Evolutionary conservation across 2,329 filamentous ascomycete genomes (phyloP).

Genomic region (Penicillium palitans): DNA sequence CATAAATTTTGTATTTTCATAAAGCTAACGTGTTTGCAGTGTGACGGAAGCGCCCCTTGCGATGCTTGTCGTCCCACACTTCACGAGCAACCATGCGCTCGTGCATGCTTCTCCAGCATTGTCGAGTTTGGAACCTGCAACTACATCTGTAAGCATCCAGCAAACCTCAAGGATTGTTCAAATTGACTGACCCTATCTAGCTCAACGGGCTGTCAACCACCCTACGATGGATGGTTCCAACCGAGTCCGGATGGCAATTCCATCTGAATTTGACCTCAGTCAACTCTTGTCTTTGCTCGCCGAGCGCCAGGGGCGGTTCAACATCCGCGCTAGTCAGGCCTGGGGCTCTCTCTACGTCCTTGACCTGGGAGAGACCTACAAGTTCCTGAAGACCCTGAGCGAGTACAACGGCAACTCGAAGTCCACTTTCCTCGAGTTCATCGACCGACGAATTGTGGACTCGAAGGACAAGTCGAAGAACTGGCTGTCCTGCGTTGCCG

Average conservation of each 20-base stretch:
- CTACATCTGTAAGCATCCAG: slow-evolving; percentile 43
- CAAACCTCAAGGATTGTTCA: background rate
- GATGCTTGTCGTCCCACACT: slow-evolving; percentile 45
- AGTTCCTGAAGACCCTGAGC: slow-evolving; percentile 41
- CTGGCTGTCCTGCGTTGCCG: slow-evolving; percentile 44
- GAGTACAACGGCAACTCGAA: slow-evolving; percentile 41
- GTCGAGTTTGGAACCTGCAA: slow-evolving; percentile 49
- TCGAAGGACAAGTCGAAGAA: slow-evolving; percentile 49
- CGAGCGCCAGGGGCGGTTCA: slow-evolving; percentile 44
- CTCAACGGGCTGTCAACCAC: slow-evolving; percentile 47
- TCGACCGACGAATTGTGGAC: slow-evolving; percentile 46
- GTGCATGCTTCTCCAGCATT: slow-evolving; percentile 47
- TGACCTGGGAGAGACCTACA: slow-evolving; percentile 44
- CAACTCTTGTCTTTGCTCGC: slow-evolving; percentile 40
- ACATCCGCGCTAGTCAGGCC: slow-evolving; percentile 46
- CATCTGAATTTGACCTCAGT: slow-evolving; percentile 41
- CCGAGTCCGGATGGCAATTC: slow-evolving; percentile 44
- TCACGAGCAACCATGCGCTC: slow-evolving; percentile 46
- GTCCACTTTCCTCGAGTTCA: slow-evolving; percentile 46
- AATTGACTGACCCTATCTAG: slow-evolving; percentile 30
- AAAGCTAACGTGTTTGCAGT: slow-evolving; percentile 31
- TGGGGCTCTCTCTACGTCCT: slow-evolving; percentile 46
- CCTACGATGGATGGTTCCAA: slow-evolving; percentile 37
- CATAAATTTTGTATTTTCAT: background rate
- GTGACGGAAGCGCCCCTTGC: slow-evolving; percentile 45